Conservation (phyloP, 202 grass and related monocot species). For the Schoenoplectus triqueter region DNA sequence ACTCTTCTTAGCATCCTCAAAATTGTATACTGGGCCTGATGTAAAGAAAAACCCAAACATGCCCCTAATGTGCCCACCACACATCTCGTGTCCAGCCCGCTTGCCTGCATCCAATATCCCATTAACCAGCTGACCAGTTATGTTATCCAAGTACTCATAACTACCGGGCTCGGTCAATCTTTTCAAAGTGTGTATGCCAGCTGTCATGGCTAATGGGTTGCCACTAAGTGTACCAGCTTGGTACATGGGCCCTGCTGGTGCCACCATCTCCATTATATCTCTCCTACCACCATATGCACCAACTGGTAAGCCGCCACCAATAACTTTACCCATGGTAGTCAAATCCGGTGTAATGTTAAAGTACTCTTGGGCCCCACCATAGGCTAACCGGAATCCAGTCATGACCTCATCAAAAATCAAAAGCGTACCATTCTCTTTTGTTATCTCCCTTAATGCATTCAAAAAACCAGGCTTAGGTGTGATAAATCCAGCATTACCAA, state of each 20-base stretch:
- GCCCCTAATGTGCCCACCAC: slow-evolving; percentile 84
- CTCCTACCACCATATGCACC: slow-evolving; percentile 94
- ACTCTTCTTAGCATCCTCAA: slow-evolving; percentile 81
- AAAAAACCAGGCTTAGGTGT: slow-evolving; percentile 65
- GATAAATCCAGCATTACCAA: slow-evolving; percentile 97
- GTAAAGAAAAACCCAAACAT: slow-evolving; percentile 96
- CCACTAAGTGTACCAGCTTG: slow-evolving; percentile 98
- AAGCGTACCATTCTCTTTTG: slow-evolving; percentile 74
- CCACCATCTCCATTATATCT: slow-evolving; percentile 97
- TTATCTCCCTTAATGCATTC: slow-evolving; percentile 72
- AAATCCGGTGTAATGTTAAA: slow-evolving; percentile 92
- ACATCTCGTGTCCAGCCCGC: slow-evolving; percentile 81
- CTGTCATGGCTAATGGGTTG: slow-evolving; percentile 98
- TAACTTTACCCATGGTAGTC: slow-evolving; percentile 90
- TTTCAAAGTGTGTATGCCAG: slow-evolving; percentile 88
- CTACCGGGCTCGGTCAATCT: slow-evolving; percentile 66
- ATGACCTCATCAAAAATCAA: slow-evolving; percentile 99
- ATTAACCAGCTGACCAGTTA: slow-evolving; percentile 67
- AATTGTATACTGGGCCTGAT: slow-evolving; percentile 76
- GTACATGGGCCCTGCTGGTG: slow-evolving; percentile 95
- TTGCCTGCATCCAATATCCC: slow-evolving; percentile 75
- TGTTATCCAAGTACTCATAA: slow-evolving; percentile 88
- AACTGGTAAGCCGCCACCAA: slow-evolving; percentile 92
- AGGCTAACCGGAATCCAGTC: slow-evolving; percentile 93
- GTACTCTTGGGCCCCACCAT: slow-evolving; percentile 95